Base-by-base conservation (phyloP, 352 stramenopile species). In the Globisporangium spiculum region DNA sequence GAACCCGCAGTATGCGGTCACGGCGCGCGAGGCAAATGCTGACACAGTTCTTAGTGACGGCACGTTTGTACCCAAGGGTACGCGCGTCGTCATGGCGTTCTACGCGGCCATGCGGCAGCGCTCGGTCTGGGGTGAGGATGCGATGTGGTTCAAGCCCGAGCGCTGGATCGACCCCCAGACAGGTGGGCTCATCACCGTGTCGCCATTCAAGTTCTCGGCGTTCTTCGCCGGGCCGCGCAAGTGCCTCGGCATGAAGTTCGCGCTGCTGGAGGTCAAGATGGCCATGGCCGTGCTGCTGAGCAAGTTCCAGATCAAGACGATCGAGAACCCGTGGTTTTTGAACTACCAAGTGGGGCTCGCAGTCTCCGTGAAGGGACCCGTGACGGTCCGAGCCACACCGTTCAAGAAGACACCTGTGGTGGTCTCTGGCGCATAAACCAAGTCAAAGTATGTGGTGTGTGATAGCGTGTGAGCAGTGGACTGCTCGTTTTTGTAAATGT, bases 261-360 rank as follows among this genome's bases (percentile, higher is more conserved):
- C 83, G 4, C 85, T 93, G 73, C 41, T 93, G n/a, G 81, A 93
- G 75, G 88, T 90, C 74, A 90, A 91, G 57, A 70, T 90, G 3
- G 71, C 81, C 50, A 72, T 80, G 24, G 80, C 83, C 10, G 78
- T 67, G 26, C 62, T 93, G 18, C 60, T 91, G 1, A 73, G 72
- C 27, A 69, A 70, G 32, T 90, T 90, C 72, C 76, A 88, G 38
- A 59, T 89, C 64, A 60, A 54, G 26, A 78, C 60, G 6, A 70
- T 76, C 4, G 57, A 82, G 44, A 69, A 81, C 20, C 77, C 79
- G 34, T 80, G 74, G 44, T 41, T 60, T 14, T 70, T 84, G 64
- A 83, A 75, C n/a, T 84, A 87, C 71, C 68, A 81, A 46, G 72
- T 72, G 30, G 75, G 68, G 3, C 24, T 84, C 2, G 56, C 72